Conservation (phyloP, 2,329 filamentous ascomycete species). For the Scytalidium lignicola region DNA sequence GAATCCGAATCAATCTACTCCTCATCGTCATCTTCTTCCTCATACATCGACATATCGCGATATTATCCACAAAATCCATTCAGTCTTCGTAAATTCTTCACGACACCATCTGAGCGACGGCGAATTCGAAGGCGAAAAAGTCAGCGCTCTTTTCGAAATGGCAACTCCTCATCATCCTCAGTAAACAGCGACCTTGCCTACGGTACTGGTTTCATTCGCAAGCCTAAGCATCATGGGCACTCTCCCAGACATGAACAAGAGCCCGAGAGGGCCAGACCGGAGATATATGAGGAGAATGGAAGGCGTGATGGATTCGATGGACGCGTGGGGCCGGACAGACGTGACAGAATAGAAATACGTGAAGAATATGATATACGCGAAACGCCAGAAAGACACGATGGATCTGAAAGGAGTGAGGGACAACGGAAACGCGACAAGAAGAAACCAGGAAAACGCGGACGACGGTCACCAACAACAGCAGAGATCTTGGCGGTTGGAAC, state of each 20-base stretch:
- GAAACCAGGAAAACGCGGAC: background rate
- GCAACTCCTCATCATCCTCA: slow-evolving; percentile 61
- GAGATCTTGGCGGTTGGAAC: slow-evolving; percentile 42
- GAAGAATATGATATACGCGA: background rate
- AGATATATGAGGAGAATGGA: background rate
- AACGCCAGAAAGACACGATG: background rate
- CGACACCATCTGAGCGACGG: slow-evolving; percentile 48
- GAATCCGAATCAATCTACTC: slow-evolving; percentile 6
- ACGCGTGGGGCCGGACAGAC: background rate
- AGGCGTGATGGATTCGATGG: background rate
- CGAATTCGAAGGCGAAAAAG: slow-evolving; percentile 40
- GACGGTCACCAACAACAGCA: slow-evolving; percentile 33
- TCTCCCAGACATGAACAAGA: background rate
- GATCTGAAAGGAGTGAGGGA: background rate
- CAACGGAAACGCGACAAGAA: background rate
- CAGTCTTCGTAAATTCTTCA: slow-evolving; percentile 59
- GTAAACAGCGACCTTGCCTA: slow-evolving; percentile 66
- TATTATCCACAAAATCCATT: slow-evolving; percentile 41
- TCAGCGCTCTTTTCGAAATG: slow-evolving; percentile 50
- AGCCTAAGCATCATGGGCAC: background rate
- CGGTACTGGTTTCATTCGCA: slow-evolving; percentile 52
- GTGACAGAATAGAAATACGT: background rate
- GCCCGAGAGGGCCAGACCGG: background rate
- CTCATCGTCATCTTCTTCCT: slow-evolving; percentile 29
- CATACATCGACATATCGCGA: slow-evolving; percentile 62